A percentile compares a stretch with the other conserved stretches of the same genome.
Conservation (phyloP, 2,329 filamentous ascomycete species). For the Penicillium oxalicum region DNA sequence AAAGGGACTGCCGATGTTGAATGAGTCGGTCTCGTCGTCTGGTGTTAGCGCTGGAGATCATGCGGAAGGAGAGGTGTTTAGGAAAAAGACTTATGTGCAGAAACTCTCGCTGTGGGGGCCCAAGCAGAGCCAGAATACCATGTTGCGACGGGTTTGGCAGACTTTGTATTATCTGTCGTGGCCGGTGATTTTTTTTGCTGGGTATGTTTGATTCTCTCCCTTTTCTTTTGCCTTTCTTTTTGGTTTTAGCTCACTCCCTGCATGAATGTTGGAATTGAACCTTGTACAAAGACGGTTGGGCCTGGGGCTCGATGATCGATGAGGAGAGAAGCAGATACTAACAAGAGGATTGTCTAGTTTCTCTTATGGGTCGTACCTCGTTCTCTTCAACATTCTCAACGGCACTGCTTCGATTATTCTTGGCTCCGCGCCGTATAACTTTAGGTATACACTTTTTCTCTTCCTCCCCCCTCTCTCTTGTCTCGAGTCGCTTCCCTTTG, state of each 20-base stretch:
- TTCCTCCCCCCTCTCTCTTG: too few species aligned
- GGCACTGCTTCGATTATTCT: constrained; percentile 36
- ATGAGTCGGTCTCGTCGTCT: constrained; percentile 2
- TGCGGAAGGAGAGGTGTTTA: constrained; percentile 18
- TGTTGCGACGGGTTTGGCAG: constrained; percentile 29
- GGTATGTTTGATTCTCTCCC: constrained; percentile 14
- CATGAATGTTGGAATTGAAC: too few species aligned
- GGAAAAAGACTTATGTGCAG: constrained; percentile 30
- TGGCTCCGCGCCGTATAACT: constrained; percentile 32
- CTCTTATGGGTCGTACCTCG: constrained; percentile 36
- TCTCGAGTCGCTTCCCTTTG: too few species aligned
- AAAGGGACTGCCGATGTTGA: constrained; percentile 9
- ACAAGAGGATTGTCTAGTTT: constrained; percentile 18
- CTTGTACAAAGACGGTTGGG: too few species aligned
- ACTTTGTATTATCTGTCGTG: constrained; percentile 32
- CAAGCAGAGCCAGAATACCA: constrained; percentile 26
- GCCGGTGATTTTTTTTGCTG: constrained; percentile 38
- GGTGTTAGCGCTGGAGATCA: constrained; percentile 4
- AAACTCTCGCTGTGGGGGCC: constrained; percentile 29
- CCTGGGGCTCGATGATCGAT: too few species aligned
- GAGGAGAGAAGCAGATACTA: too few species aligned
- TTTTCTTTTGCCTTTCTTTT: too few species aligned
- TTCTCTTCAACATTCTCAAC: constrained; percentile 39
- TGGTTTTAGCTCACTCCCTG: too few species aligned
- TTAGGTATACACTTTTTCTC: constrained; percentile 20